Conservation (phyloP, 1,284 basidiomycete genomes). For the Ustilago shanxiensis region DNA sequence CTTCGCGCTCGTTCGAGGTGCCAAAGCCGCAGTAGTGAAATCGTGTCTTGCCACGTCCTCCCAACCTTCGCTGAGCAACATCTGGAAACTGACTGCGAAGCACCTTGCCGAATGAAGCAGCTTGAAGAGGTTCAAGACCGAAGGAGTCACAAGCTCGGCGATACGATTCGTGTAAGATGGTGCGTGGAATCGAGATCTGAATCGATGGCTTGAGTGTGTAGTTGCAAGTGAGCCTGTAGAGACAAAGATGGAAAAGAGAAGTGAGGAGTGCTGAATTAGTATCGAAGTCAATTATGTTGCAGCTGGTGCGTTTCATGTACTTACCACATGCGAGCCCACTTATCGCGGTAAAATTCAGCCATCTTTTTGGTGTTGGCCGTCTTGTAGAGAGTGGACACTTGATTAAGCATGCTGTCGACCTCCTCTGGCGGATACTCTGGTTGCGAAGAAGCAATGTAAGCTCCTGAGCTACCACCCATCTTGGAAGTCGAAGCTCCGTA, state of each 20-base stretch:
- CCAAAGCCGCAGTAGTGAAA: conserved; percentile 58
- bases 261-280: neutral
- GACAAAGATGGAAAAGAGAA: neutral
- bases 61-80: conserved; percentile 45
- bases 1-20: conserved; percentile 53
- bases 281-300: neutral
- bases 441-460: conserved; percentile 23
- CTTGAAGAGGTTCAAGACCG: conserved; percentile 50
- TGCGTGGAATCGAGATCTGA: conserved; percentile 55
- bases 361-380: conserved; percentile 55
- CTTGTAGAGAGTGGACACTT: conserved; percentile 52
- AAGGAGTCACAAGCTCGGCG: conserved; percentile 50
- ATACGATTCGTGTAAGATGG: conserved; percentile 55
- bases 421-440: conserved; percentile 43
- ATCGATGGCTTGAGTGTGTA: conserved; percentile 55
- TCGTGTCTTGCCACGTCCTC: conserved; percentile 54
- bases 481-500: conserved; percentile 28
- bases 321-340: conserved; percentile 56
- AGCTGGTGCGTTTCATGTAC: conserved; percentile 1
- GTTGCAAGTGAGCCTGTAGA: conserved; percentile 46
- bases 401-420: conserved; percentile 48
- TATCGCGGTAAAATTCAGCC: conserved; percentile 56
- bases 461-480: conserved; percentile 16
- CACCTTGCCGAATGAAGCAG: conserved; percentile 55
- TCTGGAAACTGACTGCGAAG: conserved; percentile 54